Percentiles rank a stretch among this genome's conserved stretches.
Evolutionary conservation across 768 basidiomycete species (phyloP).

Genomic region (Tricholomella constricta): DNA sequence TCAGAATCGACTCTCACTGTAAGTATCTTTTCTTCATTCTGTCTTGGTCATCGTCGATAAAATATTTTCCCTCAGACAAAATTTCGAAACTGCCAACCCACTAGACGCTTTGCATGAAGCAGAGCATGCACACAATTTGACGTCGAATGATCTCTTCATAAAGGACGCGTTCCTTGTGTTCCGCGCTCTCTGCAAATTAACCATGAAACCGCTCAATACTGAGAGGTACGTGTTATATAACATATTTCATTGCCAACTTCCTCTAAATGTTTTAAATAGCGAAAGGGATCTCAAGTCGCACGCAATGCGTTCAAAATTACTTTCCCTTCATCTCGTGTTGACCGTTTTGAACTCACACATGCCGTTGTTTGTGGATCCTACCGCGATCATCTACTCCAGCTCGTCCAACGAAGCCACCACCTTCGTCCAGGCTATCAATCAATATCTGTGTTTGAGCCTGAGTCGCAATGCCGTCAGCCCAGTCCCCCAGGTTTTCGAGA

Average conservation of each 20-base stretch:
- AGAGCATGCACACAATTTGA: conserved; percentile 49
- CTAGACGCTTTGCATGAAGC: conserved; percentile 35
- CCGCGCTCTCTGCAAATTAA: conserved; percentile 93
- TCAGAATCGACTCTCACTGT: conserved; percentile 17
- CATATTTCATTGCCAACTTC: background rate
- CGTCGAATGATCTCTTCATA: conserved; percentile 86
- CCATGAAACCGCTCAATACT: conserved; percentile 93
- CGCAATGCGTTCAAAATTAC: conserved; percentile 94
- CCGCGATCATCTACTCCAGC: conserved; percentile 89
- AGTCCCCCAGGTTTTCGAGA: conserved; percentile 95
- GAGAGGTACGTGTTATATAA: conserved; percentile 70
- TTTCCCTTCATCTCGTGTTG: conserved; percentile 92
- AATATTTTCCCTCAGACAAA: conserved; percentile 28
- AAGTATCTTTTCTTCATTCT: conserved; percentile 3
- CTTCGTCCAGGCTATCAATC: conserved; percentile 92
- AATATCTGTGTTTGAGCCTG: conserved; percentile 90
- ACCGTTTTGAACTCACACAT: conserved; percentile 92
- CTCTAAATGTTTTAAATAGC: conserved; percentile 42
- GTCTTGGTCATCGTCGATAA: background rate
- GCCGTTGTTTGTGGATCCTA: conserved; percentile 84
- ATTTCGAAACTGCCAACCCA: conserved; percentile 36
- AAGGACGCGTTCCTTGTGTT: conserved; percentile 99
- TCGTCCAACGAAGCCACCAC: conserved; percentile 85
- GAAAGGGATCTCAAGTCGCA: conserved; percentile 97
- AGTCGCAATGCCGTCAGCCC: conserved; percentile 95